phyloP scores from a whole-genome alignment of 441 rosid genomes.

The Populus hybrid region DNA sequence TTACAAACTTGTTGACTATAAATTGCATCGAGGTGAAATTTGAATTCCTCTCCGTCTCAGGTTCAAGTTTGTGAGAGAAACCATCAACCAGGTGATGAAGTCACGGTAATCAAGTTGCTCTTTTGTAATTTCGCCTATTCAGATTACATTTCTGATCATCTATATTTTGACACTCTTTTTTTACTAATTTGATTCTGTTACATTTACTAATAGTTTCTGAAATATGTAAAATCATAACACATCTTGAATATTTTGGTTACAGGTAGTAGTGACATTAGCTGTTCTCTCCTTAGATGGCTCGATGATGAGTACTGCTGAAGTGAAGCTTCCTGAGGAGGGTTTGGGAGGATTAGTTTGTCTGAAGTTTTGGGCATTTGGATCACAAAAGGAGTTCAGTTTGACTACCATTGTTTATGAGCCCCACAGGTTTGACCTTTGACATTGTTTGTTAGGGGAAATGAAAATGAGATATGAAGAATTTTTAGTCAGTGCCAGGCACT shows the following conservation, averaged over 20 bases:
- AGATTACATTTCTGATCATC: background rate
- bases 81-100: conserved; percentile 91
- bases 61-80: conserved; percentile 95
- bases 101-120: conserved; percentile 52
- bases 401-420: conserved; percentile 91
- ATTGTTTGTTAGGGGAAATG: background rate
- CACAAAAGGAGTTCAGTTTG: conserved; percentile 61
- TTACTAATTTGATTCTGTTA: too few relatives aligned
- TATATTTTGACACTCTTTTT: background rate
- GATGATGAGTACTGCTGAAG: conserved; percentile 78
- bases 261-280: conserved; percentile 74
- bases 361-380: conserved; percentile 72
- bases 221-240: too few relatives aligned
- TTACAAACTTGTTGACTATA: background rate
- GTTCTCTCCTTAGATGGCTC: conserved; percentile 86
- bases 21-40: conserved; percentile 15
- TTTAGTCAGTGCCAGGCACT: background rate
- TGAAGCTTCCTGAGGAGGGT: conserved; percentile 85
- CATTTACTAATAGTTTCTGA: conserved; percentile 9
- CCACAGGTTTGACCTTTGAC: conserved; percentile 57
- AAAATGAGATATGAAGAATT: background rate
- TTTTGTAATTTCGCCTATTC: conserved; percentile 9
- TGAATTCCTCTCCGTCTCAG: conserved; percentile 41
- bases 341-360: conserved; percentile 85
- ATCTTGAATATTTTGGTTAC: conserved; percentile 22